Evolutionary conservation across 805 yeast genomes (phyloP).

Genomic region (Lachancea waltii): DNA sequence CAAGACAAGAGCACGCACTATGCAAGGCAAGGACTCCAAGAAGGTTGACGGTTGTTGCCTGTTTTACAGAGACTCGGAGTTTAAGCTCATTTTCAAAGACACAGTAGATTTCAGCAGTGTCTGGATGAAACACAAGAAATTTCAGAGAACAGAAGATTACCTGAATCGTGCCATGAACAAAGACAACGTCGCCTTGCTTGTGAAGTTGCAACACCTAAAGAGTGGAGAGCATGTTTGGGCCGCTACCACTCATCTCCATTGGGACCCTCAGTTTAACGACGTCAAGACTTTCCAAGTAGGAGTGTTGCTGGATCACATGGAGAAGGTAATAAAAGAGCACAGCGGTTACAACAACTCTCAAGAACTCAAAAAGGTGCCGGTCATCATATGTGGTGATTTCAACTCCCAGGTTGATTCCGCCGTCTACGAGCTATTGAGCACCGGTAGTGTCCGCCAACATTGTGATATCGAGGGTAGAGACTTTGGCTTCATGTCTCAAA

Average conservation of each 20-base stretch:
- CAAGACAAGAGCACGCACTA: conserved; percentile 88
- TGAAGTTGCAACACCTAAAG: conserved; percentile 63
- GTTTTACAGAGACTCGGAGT: conserved; percentile 65
- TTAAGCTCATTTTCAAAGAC: conserved; percentile 63
- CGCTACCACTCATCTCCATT: conserved; percentile 91
- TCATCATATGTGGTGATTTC: conserved; percentile 90
- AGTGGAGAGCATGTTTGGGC: conserved; percentile 68
- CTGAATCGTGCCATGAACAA: conserved; percentile 94
- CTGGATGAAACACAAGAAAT: conserved; percentile 75
- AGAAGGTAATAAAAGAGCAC: conserved; percentile 48
- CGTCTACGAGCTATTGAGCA: conserved; percentile 81
- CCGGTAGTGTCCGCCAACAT: conserved; percentile 70
- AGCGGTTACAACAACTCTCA: conserved; percentile 40
- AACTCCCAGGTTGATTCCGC: conserved; percentile 85
- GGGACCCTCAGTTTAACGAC: conserved; percentile 97
- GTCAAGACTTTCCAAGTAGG: conserved; percentile 96
- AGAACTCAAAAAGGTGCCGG: conserved; percentile 57
- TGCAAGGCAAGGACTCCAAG: conserved; percentile 71
- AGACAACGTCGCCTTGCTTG: conserved; percentile 82
- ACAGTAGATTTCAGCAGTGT: conserved; percentile 77
- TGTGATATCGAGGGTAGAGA: conserved; percentile 77
- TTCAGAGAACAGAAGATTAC: conserved; percentile 88
- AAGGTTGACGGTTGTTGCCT: conserved; percentile 99
- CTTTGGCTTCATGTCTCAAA: conserved; percentile 86
- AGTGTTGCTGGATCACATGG: conserved; percentile 81